Conservation (phyloP, 2,329 filamentous ascomycete genomes). For the Aspergillus sp. region DNA sequence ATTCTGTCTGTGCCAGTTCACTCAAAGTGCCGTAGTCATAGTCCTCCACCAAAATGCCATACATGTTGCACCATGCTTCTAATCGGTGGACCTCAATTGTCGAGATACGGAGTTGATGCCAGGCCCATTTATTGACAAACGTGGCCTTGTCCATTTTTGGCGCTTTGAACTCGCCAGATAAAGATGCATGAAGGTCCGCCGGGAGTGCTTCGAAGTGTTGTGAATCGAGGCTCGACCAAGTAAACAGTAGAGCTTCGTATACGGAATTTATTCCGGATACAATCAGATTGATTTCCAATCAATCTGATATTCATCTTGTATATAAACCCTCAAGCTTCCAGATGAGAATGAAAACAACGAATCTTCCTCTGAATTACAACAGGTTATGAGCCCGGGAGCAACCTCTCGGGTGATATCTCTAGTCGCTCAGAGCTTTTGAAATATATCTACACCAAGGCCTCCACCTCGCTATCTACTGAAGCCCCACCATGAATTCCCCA, state of each 20-base stretch:
- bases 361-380: background rate
- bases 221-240: no score
- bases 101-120: constrained; percentile 31
- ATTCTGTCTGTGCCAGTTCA: constrained; percentile 19
- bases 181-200: background rate
- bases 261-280: no score
- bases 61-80: constrained; percentile 20
- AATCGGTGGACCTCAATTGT: constrained; percentile 24
- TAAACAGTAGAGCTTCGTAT: no score
- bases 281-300: background rate
- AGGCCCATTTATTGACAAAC: constrained; percentile 32
- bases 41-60: constrained; percentile 14
- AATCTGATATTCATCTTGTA: no score
- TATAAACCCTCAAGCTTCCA: no score
- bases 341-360: background rate
- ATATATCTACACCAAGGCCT: constrained; percentile 1
- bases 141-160: constrained; percentile 14
- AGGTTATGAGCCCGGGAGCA: constrained; percentile 1
- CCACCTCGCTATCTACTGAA: background rate
- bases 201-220: background rate
- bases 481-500: background rate
- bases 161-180: background rate
- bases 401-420: background rate
- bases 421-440: background rate
- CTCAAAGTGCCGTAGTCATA: constrained; percentile 21